Evolutionary conservation across 2,329 filamentous ascomycete species (phyloP).

Genomic region (Davidsoniella eucalypti): DNA sequence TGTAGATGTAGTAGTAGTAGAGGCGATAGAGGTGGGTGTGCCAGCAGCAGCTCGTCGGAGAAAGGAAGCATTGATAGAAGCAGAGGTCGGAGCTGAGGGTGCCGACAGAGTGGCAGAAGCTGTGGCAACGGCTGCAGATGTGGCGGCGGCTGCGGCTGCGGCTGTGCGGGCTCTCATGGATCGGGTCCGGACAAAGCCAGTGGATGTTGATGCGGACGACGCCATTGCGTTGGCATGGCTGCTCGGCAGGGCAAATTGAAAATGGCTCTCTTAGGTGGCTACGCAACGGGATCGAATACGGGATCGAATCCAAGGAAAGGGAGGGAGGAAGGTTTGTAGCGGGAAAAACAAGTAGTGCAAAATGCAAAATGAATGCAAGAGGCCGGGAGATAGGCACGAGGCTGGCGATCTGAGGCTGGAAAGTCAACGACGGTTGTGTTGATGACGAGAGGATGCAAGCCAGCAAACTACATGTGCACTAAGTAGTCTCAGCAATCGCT

Average conservation of each 20-base stretch:
- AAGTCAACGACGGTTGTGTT: too few relatives aligned
- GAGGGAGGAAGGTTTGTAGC: background rate
- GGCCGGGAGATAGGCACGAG: background rate
- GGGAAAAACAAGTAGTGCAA: background rate
- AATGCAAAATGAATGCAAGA: background rate
- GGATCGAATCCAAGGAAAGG: background rate
- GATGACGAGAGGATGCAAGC: too few relatives aligned
- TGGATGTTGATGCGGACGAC: conserved; percentile 4
- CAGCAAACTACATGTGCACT: too few relatives aligned
- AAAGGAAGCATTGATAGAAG: background rate
- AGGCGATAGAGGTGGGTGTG: background rate
- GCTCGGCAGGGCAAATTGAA: background rate
- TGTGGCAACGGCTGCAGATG: background rate
- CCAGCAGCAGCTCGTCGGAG: background rate
- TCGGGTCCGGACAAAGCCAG: conserved; percentile 8
- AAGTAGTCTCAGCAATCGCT: too few relatives aligned
- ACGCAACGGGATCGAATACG: background rate
- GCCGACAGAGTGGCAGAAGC: background rate
- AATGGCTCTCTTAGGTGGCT: background rate
- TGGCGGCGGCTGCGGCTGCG: background rate
- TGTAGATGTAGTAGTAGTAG: conserved; percentile 3
- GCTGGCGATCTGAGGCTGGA: background rate
- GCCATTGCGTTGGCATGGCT: conserved; percentile 10
- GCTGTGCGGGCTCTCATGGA: conserved; percentile 8
- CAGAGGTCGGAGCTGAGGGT: background rate